A percentile compares a stretch with the other conserved stretches of the same genome.
Evolutionary conservation across 2,329 filamentous ascomycete species (phyloP).

Genomic region (Fonsecaea multimorphosa): DNA sequence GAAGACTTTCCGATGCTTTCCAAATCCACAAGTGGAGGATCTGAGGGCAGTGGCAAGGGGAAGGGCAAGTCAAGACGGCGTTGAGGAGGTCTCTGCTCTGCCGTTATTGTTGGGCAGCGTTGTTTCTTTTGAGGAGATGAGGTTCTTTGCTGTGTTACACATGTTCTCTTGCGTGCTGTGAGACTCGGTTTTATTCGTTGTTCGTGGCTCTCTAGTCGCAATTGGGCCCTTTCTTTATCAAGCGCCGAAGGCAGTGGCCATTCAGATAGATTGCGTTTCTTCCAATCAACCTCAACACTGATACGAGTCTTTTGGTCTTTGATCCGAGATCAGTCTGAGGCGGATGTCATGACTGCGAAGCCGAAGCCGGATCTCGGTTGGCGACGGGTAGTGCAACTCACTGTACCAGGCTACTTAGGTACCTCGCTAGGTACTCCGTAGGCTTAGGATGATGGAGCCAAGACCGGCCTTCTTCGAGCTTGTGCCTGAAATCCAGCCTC

Average conservation of each 20-base stretch:
- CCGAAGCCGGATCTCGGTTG: slow-evolving; percentile 11
- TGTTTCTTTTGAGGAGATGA: not conserved
- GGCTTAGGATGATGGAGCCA: no score
- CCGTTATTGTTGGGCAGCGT: no score
- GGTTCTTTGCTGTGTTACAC: not conserved
- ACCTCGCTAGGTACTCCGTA: no score
- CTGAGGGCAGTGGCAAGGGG: slow-evolving; percentile 34
- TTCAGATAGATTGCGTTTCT: not conserved
- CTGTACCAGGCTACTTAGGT: no score
- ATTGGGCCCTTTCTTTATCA: no score
- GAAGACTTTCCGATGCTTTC: slow-evolving; percentile 43
- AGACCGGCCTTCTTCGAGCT: slow-evolving; percentile 8
- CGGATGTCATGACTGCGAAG: no score
- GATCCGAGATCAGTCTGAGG: no score
- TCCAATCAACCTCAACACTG: not conserved
- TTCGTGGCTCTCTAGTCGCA: not conserved
- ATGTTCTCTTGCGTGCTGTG: not conserved
- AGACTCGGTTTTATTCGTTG: not conserved
- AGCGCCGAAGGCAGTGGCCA: not conserved
- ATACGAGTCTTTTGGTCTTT: not conserved
- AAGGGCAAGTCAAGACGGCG: slow-evolving; percentile 30
- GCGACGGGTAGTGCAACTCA: no score
- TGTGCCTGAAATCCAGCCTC: not conserved
- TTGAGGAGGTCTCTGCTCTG: slow-evolving; percentile 9
- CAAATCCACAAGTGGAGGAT: slow-evolving; percentile 30